Percentiles rank a stretch among this genome's conserved stretches.
phyloP scores from a whole-genome alignment of 2,329 filamentous ascomycete genomes.

The Plenodomus lindquistii region DNA sequence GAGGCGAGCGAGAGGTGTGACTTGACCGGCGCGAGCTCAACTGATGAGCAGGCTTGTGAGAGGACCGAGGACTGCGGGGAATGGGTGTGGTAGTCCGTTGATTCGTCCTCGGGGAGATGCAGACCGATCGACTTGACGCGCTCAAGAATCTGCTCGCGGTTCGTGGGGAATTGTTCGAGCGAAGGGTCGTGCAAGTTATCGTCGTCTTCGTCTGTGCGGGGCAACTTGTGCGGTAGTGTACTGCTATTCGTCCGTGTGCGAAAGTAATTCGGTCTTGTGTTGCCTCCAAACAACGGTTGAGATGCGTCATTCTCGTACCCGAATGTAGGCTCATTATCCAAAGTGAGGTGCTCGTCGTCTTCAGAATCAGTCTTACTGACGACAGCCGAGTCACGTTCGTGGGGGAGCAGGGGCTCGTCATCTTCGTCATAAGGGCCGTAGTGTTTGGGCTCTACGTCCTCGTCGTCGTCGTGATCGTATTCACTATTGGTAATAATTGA shows the following conservation, averaged over 20 bases:
- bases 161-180: conserved; percentile 34
- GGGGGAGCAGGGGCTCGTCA: conserved; percentile 25
- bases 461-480: conserved; percentile 8
- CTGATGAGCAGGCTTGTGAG: conserved; percentile 38
- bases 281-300: conserved; percentile 11
- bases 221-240: conserved; percentile 32
- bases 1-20: conserved; percentile 34
- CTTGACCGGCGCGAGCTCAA: conserved; percentile 30
- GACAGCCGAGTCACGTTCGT: conserved; percentile 20
- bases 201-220: conserved; percentile 35
- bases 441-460: conserved; percentile 11
- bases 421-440: conserved; percentile 11
- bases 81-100: conserved; percentile 12
- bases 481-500: conserved; percentile 20
- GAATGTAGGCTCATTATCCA: conserved; percentile 11
- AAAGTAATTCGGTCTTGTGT: conserved; percentile 17
- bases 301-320: conserved; percentile 13
- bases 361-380: conserved; percentile 19
- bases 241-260: conserved; percentile 24
- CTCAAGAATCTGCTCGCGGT: conserved; percentile 32
- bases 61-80: conserved; percentile 29
- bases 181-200: conserved; percentile 30
- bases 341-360: conserved; percentile 9
- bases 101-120: conserved; percentile 32
- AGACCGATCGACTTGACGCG: conserved; percentile 32